Conservation (phyloP, 805 yeast species). For the Groenewaldozyma tartarivorans region DNA sequence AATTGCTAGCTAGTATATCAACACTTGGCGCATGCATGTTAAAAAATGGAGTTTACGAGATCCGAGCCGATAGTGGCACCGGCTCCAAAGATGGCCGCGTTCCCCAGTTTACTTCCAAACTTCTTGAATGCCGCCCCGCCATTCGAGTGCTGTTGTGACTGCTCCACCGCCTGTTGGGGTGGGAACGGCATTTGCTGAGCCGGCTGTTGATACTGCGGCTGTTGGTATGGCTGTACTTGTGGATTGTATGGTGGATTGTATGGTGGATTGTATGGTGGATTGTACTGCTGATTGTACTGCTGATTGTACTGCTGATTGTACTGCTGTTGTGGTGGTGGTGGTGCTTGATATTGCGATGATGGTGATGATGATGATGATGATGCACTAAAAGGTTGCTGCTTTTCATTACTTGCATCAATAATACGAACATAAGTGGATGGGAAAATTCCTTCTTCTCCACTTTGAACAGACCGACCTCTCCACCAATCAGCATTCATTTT, state of each 20-base stretch:
- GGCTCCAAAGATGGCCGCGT: slow-evolving; percentile 93
- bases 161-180: slow-evolving; percentile 12
- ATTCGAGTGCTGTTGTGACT: slow-evolving; percentile 9
- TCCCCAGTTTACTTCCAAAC: slow-evolving; percentile 73
- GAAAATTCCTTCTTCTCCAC: slow-evolving; percentile 64
- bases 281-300: slow-evolving; percentile 11
- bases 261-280: slow-evolving; percentile 6
- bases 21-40: no score
- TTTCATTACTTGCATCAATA: slow-evolving; percentile 8
- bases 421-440: slow-evolving; percentile 74
- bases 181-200: slow-evolving; percentile 17
- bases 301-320: slow-evolving; percentile 1
- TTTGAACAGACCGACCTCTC: slow-evolving; percentile 49
- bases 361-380: no score
- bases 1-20: no score
- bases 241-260: slow-evolving; percentile 44
- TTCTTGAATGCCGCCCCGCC: slow-evolving; percentile 31
- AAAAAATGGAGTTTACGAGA: slow-evolving; percentile 37
- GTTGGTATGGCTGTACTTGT: slow-evolving; percentile 19
- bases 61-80: slow-evolving; percentile 91
- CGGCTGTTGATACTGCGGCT: slow-evolving; percentile 19
- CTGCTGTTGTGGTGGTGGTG: slow-evolving; percentile 8
- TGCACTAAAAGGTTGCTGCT: no score
- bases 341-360: slow-evolving; percentile 2
- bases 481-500: slow-evolving; percentile 84